Evolutionary conservation across 2,329 filamentous ascomycete genomes (phyloP), one percentile per base, ranked within the genome.

Genomic region (Monilinia fructicola): DNA sequence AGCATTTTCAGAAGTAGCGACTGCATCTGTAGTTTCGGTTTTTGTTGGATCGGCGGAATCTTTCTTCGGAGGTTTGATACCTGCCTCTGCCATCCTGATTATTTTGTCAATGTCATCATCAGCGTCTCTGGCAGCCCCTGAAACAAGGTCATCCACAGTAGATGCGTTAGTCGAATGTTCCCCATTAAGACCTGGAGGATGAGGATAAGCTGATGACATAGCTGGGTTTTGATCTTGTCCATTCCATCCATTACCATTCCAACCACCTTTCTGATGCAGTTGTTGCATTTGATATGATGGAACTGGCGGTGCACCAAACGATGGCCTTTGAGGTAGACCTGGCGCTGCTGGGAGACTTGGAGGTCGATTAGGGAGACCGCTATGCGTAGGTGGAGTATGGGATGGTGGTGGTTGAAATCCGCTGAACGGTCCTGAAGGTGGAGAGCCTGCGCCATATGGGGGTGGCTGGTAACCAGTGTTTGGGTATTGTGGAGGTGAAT

Each of bases 81-180:
- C 84, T 9, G 85, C 84, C 76, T 88, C 86, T 2, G 86, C 86
- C 81, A 86, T 85, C 61, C 87, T 83, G 71, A 89, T 89, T 71
- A 88, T 77, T 73, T 86, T 81, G 74, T 89, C 87, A 73, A 89
- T 88, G 69, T 88, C 85, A 74, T 89, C 87, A 74, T 89, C 87
- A 64, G 83, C 83, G 48, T 78, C 78, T 67, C 79, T 75, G 9
- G 78, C 76, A 38, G 78, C 80, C 58, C 80, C 79, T 56, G 82
- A 77, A 62, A 81, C 78, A 54, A 83, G 77, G 71, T 84, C 81
- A 72, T 84, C 81, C 65, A 81, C 78, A 16, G 81, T 78, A 55
- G 81, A 80, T 44, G 80, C 77, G 69, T 75, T 78, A 76, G 75
- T 72, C 69, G 75, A 66, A 70, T 74, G 73, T 68, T 72, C 72